Base-by-base conservation (phyloP, 139 green algal species). In the Edaphochlamys debaryana region DNA sequence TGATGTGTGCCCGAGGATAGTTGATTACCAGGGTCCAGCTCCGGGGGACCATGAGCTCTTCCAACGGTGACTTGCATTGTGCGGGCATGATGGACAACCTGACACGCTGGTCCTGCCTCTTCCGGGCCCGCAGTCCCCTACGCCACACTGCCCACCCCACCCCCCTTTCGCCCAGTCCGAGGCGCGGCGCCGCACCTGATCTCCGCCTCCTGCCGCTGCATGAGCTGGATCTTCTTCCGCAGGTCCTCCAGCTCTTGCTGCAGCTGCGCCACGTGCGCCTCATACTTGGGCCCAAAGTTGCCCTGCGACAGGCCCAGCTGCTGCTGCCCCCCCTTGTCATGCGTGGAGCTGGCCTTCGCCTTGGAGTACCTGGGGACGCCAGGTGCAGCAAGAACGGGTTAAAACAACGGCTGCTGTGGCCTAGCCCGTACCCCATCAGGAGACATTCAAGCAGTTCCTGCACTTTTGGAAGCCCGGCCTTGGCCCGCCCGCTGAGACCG, bases 261-360 rank as follows among this genome's bases (percentile, higher is more conserved):
- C 88, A 98, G 93, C 83, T 95, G 88, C 37, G 80, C 84, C 42
- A 98, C 79, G 72, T 98, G 95, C 69, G 92, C 86, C 87, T 98
- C 94, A 67, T 98, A 98, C 90, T 98, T 96, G 40, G 94, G 90
- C 0, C 95, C 95, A 68, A 95, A 95, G 87, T 96, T 92, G 64
- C 70, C 82, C 79, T 89, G 85, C 27, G 72, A 72, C 37, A 92
- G 79, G 64, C 89, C 86, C 69, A 84, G 67, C 66, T 85, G 83
- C 79, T 81, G 67, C 79, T 83, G 85, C 79, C 79, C 79, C 41
- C 54, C 54, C 54, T 71, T 74, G 3, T 67, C 81, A 32, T 37
- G 36, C 0, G 68, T 32, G 23, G 72, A 20, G 29, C 79, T 78
- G 36, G 80, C 68, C 52, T 45, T 89, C 2, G 54, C 77, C 74